These are phyloP conservation scores for Syzygium grande DNA, from an alignment of 345 rosid genomes.

Conservation along the genomic window DNA sequence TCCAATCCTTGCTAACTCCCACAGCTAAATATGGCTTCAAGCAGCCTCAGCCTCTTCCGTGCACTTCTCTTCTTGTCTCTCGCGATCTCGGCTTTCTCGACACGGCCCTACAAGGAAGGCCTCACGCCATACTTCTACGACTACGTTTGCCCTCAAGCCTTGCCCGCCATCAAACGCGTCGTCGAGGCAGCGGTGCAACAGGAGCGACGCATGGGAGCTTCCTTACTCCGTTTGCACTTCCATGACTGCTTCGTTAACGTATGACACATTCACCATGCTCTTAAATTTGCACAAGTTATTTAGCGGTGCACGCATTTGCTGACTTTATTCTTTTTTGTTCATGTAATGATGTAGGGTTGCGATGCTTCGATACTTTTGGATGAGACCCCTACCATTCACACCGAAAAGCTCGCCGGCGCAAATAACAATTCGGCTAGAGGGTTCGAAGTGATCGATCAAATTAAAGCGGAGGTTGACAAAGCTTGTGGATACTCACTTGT, in stretches of 20 bases:
- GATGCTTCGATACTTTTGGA: constrained; percentile 67
- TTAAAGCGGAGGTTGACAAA: constrained; percentile 45
- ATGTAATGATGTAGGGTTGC: constrained; percentile 24
- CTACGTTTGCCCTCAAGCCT: constrained; percentile 37
- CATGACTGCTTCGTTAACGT: constrained; percentile 62
- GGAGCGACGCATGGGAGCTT: constrained; percentile 46
- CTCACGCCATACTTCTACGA: constrained; percentile 49
- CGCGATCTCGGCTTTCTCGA: constrained; percentile 7
- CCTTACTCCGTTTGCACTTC: constrained; percentile 52
- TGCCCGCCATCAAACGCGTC: constrained; percentile 16
- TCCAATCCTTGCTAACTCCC: neutral
- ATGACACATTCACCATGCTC: neutral
- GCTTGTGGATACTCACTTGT: constrained; percentile 41
- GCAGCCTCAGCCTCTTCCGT: neutral
- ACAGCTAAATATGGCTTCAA: neutral
- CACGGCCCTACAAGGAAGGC: neutral
- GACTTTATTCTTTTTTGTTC: neutral
- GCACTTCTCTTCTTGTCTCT: constrained; percentile 5
- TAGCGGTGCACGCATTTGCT: neutral
- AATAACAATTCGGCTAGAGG: constrained; percentile 42
- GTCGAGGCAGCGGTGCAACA: constrained; percentile 29
- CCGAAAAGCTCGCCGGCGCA: constrained; percentile 41
- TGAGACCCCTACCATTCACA: constrained; percentile 31
- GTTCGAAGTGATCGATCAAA: constrained; percentile 54
- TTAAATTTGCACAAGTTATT: neutral